Evolutionary conservation across 2,329 filamentous ascomycete genomes (phyloP).

Genomic region (Fusarium chuoi): DNA sequence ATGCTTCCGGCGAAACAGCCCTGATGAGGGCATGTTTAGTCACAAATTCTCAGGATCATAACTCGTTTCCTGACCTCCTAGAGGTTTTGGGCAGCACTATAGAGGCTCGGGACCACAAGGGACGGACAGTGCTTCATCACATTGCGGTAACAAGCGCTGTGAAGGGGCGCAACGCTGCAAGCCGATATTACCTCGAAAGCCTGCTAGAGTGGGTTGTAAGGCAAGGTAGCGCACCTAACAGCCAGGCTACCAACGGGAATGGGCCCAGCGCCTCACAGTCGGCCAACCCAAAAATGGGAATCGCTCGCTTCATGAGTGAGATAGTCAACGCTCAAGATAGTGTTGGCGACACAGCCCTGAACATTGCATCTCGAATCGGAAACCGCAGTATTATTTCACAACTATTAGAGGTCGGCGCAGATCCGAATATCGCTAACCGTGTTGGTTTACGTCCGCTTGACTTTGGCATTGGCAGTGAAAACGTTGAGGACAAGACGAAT

Average conservation of each 20-base stretch:
- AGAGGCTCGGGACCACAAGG: conserved; percentile 88
- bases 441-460: conserved; percentile 91
- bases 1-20: conserved; percentile 89
- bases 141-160: conserved; percentile 96
- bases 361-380: conserved; percentile 91
- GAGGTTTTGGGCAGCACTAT: conserved; percentile 91
- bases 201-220: conserved; percentile 94
- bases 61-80: conserved; percentile 88
- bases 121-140: conserved; percentile 92
- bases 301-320: conserved; percentile 94
- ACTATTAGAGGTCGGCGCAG: conserved; percentile 91
- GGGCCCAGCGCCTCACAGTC: conserved; percentile 54
- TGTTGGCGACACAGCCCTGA: conserved; percentile 92
- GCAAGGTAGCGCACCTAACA: conserved; percentile 74
- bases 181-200: conserved; percentile 95
- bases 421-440: conserved; percentile 90
- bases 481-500: conserved; percentile 56
- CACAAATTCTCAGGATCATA: conserved; percentile 92
- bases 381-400: conserved; percentile 98
- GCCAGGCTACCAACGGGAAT: conserved; percentile 54
- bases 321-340: conserved; percentile 97
- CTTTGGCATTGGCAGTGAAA: conserved; percentile 86
- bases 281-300: conserved; percentile 74
- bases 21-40: conserved; percentile 92
- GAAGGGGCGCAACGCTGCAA: conserved; percentile 89